Evolutionary conservation across 805 yeast genomes (phyloP), one percentile per base, ranked within the genome.

Genomic region (Candida sakaeoensis): DNA sequence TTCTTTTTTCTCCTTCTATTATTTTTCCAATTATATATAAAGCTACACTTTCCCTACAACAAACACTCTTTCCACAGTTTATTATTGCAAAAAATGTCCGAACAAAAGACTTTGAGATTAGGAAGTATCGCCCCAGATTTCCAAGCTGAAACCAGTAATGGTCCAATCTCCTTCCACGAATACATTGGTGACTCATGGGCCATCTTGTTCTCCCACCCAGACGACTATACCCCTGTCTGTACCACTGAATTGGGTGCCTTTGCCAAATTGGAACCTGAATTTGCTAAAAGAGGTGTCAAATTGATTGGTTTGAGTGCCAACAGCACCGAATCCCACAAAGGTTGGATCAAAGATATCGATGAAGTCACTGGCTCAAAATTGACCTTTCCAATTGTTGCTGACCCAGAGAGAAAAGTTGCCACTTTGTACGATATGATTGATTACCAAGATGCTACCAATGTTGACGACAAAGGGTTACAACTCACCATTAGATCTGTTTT

Each of bases 211-310:
- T 85, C 95, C 18, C 97, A 89, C 65, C 97, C 97, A 47, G 96
- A 89, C 41, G 97, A 89, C 65, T 90, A 87, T 75, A 89, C 97
- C 14, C 97, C 97, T 35, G 96, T 89, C 41, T 89, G 97, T 68
- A 90, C 96, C 57, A 89, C 96, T 42, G 97, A 89, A 72, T 75
- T 89, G 58, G 96, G 96, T 52, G 96, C 95, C 15, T 90, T 89
- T 56, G 89, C 96, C 48, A 77, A 80, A 54, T 77, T 88, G 67
- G 85, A 87, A 71, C 87, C 89, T 40, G 96, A 89, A 64, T 89
- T 89, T 56, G 80, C 82, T 58, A 73, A 82, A 67, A 80, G 96
- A 74, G 79, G 79, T 58, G 85, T 83, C 60, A 88, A 89, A 72
- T 75, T 89, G 65, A 84, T 89, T 64, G 97, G 96, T 47, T 72